Evolutionary conservation across 2,329 filamentous ascomycete species (phyloP), one percentile per base, ranked within the genome.

Genomic region (Ophiostoma sp.): DNA sequence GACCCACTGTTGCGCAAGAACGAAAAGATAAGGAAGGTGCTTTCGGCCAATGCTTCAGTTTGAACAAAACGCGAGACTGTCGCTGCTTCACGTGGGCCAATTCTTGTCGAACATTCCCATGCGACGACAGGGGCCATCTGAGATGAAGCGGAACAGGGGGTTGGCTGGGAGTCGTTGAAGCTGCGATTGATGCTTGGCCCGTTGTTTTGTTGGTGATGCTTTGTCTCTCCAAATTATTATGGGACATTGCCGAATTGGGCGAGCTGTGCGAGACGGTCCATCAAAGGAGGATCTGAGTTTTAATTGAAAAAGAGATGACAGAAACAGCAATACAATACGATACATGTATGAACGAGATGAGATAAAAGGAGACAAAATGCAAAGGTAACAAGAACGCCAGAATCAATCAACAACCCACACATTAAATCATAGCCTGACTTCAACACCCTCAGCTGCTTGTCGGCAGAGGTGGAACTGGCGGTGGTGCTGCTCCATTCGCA

Each of bases 381-480:
- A 22, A 70, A 71, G 17, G 28, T 22, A 63, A 28, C 39, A 63
- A 17, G 39, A 61, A 63, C 36, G 48, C 19, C 59, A 3, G n/a
- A 31, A 15, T 52, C 25, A 4, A 25, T 22, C 22, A 55, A 12
- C 4, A 19, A 33, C 15, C 28, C 28, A 61, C n/a, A 12, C 36
- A 25, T n/a, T 3, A n/a, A n/a, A n/a, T 31, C 15, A 15, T 25
- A 3, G 33, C 25, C 4, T n/a, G n/a, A n/a, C n/a, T n/a, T 2
- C 25, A 7, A n/a, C 22, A 17, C 12, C 39, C 42, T 50, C 69
- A 71, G 39, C 28, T 68, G 45, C 15, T 31, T 19, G 17, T 50
- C 36, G 59, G 61, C 66, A 50, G 28, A 33, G 42, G 42, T 8
- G 75, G 73, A 52, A 75, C 22, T 5, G 48, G 64, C n/a, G 73